Conservation (phyloP, 202 grass and related monocot genomes). For the Dendrocalamus latiflorus region DNA sequence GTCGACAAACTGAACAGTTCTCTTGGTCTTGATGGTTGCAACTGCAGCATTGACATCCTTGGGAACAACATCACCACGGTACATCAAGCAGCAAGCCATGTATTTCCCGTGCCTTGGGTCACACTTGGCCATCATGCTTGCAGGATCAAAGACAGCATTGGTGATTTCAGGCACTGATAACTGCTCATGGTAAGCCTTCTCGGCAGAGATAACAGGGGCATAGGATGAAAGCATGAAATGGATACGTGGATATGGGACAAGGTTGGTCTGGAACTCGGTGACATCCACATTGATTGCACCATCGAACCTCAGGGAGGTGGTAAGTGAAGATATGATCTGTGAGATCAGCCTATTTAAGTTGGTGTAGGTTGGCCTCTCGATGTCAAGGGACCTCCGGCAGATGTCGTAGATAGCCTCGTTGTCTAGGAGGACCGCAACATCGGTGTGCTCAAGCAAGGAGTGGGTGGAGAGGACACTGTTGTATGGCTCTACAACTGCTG, state of each 20-base stretch:
- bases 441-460: conserved; percentile 93
- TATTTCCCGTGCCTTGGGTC: conserved; percentile 95
- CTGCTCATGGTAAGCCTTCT: conserved; percentile 98
- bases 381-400: conserved; percentile 90
- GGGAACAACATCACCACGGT: conserved; percentile 92
- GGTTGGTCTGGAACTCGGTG: conserved; percentile 93
- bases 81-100: conserved; percentile 98
- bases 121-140: conserved; percentile 99
- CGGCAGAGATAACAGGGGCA: conserved; percentile 86
- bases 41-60: conserved; percentile 98
- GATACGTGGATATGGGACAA: conserved; percentile 92
- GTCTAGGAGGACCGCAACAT: conserved; percentile 77
- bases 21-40: conserved; percentile 97
- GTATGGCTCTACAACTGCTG: conserved; percentile 88
- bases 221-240: conserved; percentile 99
- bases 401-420: conserved; percentile 98
- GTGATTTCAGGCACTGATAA: conserved; percentile 94
- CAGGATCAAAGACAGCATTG: conserved; percentile 91
- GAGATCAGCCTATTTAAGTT: conserved; percentile 96
- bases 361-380: conserved; percentile 92
- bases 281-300: conserved; percentile 96
- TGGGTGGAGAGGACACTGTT: conserved; percentile 98
- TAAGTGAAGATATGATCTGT: conserved; percentile 94
- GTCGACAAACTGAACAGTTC: conserved; percentile 95
- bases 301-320: conserved; percentile 93